These are phyloP conservation scores for Botrytis galanthina DNA, from an alignment of 2,329 filamentous ascomycete species.

Conservation along the genomic window DNA sequence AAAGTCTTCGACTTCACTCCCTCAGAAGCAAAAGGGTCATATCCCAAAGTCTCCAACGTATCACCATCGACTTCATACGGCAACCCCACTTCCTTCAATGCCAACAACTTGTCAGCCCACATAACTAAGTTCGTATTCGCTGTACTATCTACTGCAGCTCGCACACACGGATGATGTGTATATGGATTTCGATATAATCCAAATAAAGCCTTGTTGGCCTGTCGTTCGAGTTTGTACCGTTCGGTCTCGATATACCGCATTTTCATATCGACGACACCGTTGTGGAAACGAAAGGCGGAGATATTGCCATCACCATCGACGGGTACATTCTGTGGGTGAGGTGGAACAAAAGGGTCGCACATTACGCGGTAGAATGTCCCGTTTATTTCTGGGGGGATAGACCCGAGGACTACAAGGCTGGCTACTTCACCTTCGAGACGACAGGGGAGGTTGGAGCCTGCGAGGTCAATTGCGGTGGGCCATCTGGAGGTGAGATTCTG, in stretches of 20 bases:
- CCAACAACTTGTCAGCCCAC: conserved; percentile 53
- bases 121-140: conserved; percentile 57
- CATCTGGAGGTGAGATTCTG: not conserved
- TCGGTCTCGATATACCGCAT: conserved; percentile 37
- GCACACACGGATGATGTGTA: conserved; percentile 4
- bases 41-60: conserved; percentile 48
- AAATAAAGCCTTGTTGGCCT: conserved; percentile 35
- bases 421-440: conserved; percentile 40
- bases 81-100: conserved; percentile 52
- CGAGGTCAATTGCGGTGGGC: not conserved
- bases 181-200: conserved; percentile 10
- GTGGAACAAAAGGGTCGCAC: conserved; percentile 49
- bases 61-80: conserved; percentile 49
- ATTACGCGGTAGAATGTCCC: conserved; percentile 45
- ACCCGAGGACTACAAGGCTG: conserved; percentile 41
- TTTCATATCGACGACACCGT: conserved; percentile 38
- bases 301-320: conserved; percentile 37
- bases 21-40: conserved; percentile 50
- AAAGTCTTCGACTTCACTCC: conserved; percentile 45
- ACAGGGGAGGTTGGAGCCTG: not conserved
- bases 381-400: conserved; percentile 43
- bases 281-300: conserved; percentile 37
- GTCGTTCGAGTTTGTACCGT: conserved; percentile 30
- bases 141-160: not conserved
- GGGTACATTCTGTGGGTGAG: conserved; percentile 49